Evolutionary conservation across 768 basidiomycete species (phyloP).

Genomic region (Termitomyces sp.): DNA sequence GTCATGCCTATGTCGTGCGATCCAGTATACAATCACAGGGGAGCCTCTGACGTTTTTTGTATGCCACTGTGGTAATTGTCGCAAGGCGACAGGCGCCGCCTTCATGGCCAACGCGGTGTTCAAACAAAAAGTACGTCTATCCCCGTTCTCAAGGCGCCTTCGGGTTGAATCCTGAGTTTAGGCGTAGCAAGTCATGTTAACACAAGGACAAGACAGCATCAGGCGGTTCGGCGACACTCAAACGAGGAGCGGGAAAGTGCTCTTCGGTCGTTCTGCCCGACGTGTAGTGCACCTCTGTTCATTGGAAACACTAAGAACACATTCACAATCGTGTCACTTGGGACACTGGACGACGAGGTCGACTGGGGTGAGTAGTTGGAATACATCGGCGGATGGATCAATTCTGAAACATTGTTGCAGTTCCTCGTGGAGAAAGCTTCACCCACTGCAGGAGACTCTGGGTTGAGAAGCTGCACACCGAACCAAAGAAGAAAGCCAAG

Average conservation of each 20-base stretch:
- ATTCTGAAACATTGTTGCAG: conserved; percentile 7
- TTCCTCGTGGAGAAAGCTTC: conserved; percentile 23
- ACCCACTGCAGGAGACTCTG: conserved; percentile 17
- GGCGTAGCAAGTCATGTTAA: conserved; percentile 22
- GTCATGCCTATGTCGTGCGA: conserved; percentile 31
- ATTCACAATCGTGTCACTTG: conserved; percentile 20
- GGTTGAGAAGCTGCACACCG: conserved; percentile 18
- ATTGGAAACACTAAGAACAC: conserved; percentile 12
- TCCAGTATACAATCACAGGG: conserved; percentile 28
- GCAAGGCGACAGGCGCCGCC: conserved; percentile 34
- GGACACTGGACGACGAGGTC: conserved; percentile 23
- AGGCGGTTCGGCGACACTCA: no score
- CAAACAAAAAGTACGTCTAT: conserved; percentile 21
- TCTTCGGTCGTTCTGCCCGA: conserved; percentile 21
- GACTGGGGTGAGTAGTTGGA: conserved; percentile 24
- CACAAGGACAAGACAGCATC: no score
- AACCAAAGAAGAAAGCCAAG: conserved; percentile 9
- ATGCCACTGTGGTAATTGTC: conserved; percentile 39
- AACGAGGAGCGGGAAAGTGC: no score
- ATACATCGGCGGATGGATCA: background rate
- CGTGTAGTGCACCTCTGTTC: conserved; percentile 21
- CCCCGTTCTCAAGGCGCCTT: background rate
- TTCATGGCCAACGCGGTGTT: conserved; percentile 35
- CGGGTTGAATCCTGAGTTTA: background rate
- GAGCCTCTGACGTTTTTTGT: conserved; percentile 31